phyloP scores from a whole-genome alignment of 2,329 filamentous ascomycete genomes.

The Didymella pomorum region DNA sequence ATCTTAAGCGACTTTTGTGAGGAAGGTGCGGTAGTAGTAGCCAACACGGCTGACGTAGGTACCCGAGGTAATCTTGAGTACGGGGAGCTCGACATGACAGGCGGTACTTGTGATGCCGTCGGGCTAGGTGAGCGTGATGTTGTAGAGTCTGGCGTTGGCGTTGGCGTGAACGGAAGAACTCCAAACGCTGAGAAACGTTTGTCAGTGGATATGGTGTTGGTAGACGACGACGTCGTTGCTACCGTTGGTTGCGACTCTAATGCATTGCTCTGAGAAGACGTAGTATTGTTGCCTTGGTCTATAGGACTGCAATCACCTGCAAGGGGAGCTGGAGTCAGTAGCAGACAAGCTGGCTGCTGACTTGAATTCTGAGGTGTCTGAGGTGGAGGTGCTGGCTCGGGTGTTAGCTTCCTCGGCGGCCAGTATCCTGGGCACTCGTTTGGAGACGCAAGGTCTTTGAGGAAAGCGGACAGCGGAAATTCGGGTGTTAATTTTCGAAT shows the following conservation, averaged over 20 bases:
- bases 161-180: background rate
- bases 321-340: background rate
- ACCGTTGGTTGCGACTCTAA: background rate
- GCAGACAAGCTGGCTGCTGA: background rate
- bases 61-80: background rate
- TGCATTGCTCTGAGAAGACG: slow-evolving; percentile 1
- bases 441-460: slow-evolving; percentile 18
- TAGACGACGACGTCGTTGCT: slow-evolving; percentile 9
- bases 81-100: background rate
- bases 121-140: background rate
- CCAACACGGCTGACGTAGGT: too few species aligned
- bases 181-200: slow-evolving; percentile 1
- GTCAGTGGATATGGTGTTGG: background rate
- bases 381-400: background rate
- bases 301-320: slow-evolving; percentile 11
- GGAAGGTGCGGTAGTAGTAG: background rate
- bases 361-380: background rate
- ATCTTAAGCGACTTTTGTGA: background rate
- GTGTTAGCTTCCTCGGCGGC: background rate
- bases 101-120: background rate
- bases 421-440: slow-evolving; percentile 2
- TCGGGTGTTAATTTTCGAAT: background rate
- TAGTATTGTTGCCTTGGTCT: background rate
- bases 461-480: slow-evolving; percentile 31
- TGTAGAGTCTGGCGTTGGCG: background rate